Evolutionary conservation across 148 eudicot species (phyloP).

Genomic region (Drosera capensis): DNA sequence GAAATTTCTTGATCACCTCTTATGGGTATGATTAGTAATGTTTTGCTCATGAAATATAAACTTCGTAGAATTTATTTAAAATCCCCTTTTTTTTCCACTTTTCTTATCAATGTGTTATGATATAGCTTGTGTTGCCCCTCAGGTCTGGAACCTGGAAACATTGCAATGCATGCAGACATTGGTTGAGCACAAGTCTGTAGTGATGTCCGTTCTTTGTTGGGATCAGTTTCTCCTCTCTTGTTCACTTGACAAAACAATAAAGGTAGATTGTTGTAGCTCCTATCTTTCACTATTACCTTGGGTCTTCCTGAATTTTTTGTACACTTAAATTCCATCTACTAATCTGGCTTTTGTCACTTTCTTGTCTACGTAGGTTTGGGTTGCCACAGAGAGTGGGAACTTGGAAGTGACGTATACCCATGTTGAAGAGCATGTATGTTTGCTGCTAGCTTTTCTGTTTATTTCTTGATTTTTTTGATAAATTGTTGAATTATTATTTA

Average conservation of each 20-base stretch:
- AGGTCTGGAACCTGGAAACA: conserved; percentile 97
- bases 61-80: neutral
- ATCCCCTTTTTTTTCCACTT: neutral
- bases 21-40: neutral
- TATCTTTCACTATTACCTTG: neutral
- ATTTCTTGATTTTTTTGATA: neutral
- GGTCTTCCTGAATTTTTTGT: neutral
- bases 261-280: conserved; percentile 24
- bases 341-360: neutral
- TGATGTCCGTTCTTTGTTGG: conserved; percentile 97
- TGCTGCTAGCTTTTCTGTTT: neutral
- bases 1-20: conserved; percentile 6
- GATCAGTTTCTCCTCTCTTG: conserved; percentile 85
- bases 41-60: neutral
- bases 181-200: conserved; percentile 65
- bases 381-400: conserved; percentile 64
- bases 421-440: conserved; percentile 66
- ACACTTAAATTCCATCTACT: no score
- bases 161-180: conserved; percentile 80
- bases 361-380: conserved; percentile 60
- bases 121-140: conserved; percentile 3
- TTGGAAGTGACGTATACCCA: conserved; percentile 90
- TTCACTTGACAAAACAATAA: conserved; percentile 78
- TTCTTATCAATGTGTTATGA: neutral
- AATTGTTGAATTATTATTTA: no score